Evolutionary conservation across 164 flowering plant species (phyloP).

Genomic region (Malania oleifera): DNA sequence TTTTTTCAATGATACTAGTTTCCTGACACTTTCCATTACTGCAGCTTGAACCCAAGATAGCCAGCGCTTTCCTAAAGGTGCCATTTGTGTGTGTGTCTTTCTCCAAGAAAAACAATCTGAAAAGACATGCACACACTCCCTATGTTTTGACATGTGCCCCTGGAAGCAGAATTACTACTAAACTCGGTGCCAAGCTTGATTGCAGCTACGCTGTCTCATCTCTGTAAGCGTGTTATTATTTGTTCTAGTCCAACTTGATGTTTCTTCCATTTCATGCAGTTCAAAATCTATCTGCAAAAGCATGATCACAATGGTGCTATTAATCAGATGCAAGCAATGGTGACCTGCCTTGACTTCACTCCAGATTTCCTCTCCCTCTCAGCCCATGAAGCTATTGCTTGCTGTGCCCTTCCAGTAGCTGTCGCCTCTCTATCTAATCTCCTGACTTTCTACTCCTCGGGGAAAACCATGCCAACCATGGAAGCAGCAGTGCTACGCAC

Average conservation of each 20-base stretch:
- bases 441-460: constrained; percentile 51
- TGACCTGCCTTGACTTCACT: constrained; percentile 72
- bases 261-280: constrained; percentile 36
- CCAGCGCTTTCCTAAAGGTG: constrained; percentile 87
- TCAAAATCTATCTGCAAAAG: constrained; percentile 79
- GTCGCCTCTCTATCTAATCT: constrained; percentile 62
- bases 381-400: constrained; percentile 93
- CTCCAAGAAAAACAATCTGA: too few species aligned
- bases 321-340: constrained; percentile 68
- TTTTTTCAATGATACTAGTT: background rate
- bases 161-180: background rate
- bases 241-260: constrained; percentile 2
- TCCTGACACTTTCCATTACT: constrained; percentile 8
- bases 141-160: background rate
- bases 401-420: constrained; percentile 71
- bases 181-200: background rate
- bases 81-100: constrained; percentile 18
- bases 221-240: background rate
- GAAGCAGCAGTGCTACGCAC: constrained; percentile 76
- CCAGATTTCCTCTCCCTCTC: constrained; percentile 82
- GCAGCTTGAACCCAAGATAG: constrained; percentile 88
- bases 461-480: constrained; percentile 57
- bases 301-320: constrained; percentile 52
- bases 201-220: background rate
- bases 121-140: background rate